Percentiles rank a stretch among this genome's conserved stretches.
These are phyloP conservation scores for Arctium lappa DNA, from an alignment of 129 eudicot genomes.

Conservation along the genomic window DNA sequence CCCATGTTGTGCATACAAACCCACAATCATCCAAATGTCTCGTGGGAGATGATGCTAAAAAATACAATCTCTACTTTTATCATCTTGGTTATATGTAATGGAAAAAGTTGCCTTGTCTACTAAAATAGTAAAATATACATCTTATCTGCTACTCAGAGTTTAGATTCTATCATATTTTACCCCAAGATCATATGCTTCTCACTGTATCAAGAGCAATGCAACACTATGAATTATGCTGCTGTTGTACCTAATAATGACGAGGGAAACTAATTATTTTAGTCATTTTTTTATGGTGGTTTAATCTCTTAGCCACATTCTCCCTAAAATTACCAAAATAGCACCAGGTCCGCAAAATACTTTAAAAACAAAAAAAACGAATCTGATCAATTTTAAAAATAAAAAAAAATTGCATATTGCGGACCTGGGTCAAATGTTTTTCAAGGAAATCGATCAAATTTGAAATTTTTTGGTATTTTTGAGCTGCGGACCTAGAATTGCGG, in stretches of 20 bases:
- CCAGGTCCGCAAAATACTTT: no score
- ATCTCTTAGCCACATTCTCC: no score
- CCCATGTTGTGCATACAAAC: neutral
- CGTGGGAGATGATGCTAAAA: neutral
- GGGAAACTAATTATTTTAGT: no score
- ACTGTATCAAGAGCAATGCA: neutral
- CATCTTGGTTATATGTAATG: neutral
- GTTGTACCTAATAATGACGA: neutral
- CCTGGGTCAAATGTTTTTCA: no score
- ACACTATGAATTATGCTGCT: neutral
- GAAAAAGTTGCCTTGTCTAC: neutral
- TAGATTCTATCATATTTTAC: neutral
- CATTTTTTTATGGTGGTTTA: no score
- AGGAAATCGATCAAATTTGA: no score
- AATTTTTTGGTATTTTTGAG: neutral
- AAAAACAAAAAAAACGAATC: no score
- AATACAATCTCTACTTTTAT: neutral
- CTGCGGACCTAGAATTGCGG: no score
- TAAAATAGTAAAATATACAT: neutral
- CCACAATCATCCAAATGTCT: neutral
- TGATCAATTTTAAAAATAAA: no score
- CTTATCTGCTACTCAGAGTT: neutral
- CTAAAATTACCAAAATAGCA: no score
- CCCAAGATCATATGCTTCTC: neutral
- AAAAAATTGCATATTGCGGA: no score